Evolutionary conservation across 2,329 filamentous ascomycete species (phyloP).

Genomic region (Pseudogymnoascus pannorum): DNA sequence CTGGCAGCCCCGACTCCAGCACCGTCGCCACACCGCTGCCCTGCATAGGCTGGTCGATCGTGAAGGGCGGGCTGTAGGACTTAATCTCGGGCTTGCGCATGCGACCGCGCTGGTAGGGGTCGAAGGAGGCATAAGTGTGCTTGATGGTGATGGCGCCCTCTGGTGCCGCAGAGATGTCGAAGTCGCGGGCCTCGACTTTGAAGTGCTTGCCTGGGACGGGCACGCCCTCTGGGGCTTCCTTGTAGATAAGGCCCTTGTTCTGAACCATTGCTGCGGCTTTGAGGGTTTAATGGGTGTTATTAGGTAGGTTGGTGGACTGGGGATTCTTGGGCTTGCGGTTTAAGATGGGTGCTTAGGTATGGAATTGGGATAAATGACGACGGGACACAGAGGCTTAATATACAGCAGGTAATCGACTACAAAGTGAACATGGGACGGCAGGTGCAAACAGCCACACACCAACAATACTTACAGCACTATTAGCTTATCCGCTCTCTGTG

Average conservation of each 20-base stretch:
- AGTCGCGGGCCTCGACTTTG: slow-evolving; percentile 54
- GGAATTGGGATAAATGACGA: neutral
- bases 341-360: neutral
- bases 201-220: slow-evolving; percentile 68
- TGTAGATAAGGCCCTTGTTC: slow-evolving; percentile 74
- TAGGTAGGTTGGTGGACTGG: neutral
- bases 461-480: slow-evolving; percentile 1
- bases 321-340: neutral
- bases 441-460: neutral
- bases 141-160: slow-evolving; percentile 62
- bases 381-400: neutral
- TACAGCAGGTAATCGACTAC: neutral
- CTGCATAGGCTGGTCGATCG: slow-evolving; percentile 54
- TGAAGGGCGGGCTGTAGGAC: slow-evolving; percentile 61
- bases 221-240: slow-evolving; percentile 55
- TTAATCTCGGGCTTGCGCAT: slow-evolving; percentile 60
- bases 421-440: neutral
- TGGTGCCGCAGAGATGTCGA: slow-evolving; percentile 56
- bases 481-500: neutral
- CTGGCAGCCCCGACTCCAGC: slow-evolving; percentile 57
- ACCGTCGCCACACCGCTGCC: slow-evolving; percentile 62
- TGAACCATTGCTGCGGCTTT: slow-evolving; percentile 33
- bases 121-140: slow-evolving; percentile 68
- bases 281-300: neutral
- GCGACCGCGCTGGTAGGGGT: slow-evolving; percentile 76